Base-by-base conservation (phyloP, 2,329 filamentous ascomycete species). In the Periconia sp. region DNA sequence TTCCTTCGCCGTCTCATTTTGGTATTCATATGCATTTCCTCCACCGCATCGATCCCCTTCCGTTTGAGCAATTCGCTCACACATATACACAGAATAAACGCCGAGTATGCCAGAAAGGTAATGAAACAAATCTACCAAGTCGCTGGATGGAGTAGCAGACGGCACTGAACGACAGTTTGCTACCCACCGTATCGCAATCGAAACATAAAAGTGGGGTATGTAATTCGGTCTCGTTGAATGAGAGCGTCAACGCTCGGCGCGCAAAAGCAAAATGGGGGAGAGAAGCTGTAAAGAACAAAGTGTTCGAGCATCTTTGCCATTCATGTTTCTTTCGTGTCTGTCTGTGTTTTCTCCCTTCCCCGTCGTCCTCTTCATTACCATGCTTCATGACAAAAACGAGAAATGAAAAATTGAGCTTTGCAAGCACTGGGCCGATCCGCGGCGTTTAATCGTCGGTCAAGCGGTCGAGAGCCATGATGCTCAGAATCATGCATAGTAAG, bases 401-500 rank as follows among this genome's bases (percentile, higher is more conserved):
- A 18, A 35, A 47, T 31, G 27, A 33, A 11, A 17, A 41, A 48
- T 40, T 18, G 30, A 19, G 17, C 44, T 41, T 46, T 15, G 35
- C 41, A 47, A 48, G 10, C 33, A 11, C 11, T n/a, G 15, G 5
- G 11, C 10, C 33, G 15, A 11, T 14, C 3, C 15, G 41, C 17
- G 57, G 44, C 53, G 58, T 18, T 65, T 62, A 67, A 41, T 71
- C 60, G 53, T 80, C 79, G 54, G 79, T 80, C 67, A 81, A 72
- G 55, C 89, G 82, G 63, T 85, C 82, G 60, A 97, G 78, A 52
- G 96, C 82, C 63, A 87, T 84, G 71, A 97, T 94, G 77, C 92
- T 97, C 73, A 97, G 79, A 67, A 97, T 96, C 92, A 97, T 97
- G 68, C 97, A 89, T 58, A 99, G 79, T 74, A 97, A 76, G 52